phyloP scores from a whole-genome alignment of 345 rosid genomes.

The Boechera stricta region DNA sequence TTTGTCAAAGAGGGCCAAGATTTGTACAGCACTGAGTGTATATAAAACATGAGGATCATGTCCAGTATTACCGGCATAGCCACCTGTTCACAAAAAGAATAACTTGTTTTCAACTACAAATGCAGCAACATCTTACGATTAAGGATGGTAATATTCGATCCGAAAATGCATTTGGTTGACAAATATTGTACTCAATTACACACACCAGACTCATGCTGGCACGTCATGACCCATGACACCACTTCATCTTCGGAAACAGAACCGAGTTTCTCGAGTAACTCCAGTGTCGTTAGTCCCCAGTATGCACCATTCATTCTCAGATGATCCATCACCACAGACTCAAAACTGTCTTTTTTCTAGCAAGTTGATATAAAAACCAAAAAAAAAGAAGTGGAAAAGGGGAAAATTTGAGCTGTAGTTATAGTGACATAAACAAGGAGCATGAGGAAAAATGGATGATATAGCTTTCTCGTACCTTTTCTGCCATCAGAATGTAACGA shows the following conservation, averaged over 20 bases:
- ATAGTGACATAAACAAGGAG: slow-evolving; percentile 3
- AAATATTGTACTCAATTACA: slow-evolving; percentile 9
- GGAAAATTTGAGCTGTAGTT: neutral
- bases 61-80: slow-evolving; percentile 88
- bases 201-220: slow-evolving; percentile 81
- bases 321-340: slow-evolving; percentile 91
- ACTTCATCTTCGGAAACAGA: slow-evolving; percentile 62
- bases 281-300: slow-evolving; percentile 87
- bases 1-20: slow-evolving; percentile 34
- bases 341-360: slow-evolving; percentile 79
- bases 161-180: neutral
- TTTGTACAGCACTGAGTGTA: slow-evolving; percentile 89
- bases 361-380: neutral
- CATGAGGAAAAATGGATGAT: neutral
- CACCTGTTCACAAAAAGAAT: slow-evolving; percentile 56
- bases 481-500: slow-evolving; percentile 65
- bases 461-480: slow-evolving; percentile 53
- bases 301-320: slow-evolving; percentile 86
- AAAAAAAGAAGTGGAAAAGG: neutral
- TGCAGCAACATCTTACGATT: neutral
- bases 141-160: neutral
- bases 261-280: slow-evolving; percentile 73
- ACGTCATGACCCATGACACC: slow-evolving; percentile 72
- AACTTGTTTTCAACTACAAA: too few relatives aligned
- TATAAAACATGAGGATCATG: slow-evolving; percentile 82